Evolutionary conservation across 108 stramenopile genomes (phyloP).

Genomic region (Cyclotella cryptica): DNA sequence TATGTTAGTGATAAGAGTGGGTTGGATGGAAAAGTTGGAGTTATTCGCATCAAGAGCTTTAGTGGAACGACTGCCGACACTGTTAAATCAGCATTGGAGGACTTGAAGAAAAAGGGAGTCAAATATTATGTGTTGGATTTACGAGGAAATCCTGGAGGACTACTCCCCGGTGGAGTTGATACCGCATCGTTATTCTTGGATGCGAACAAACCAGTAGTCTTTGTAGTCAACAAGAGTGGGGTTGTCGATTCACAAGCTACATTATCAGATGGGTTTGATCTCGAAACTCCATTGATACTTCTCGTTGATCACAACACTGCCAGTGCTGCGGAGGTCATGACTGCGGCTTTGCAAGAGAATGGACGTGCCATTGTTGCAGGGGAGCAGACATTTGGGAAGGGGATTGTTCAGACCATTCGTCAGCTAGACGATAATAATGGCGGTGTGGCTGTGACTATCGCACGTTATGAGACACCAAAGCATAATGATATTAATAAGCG

Average conservation of each 20-base stretch:
- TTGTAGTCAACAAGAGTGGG: slow-evolving; percentile 85
- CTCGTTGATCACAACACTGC: slow-evolving; percentile 90
- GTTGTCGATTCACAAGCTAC: slow-evolving; percentile 75
- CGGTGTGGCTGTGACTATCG: slow-evolving; percentile 89
- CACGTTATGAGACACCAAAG: slow-evolving; percentile 88
- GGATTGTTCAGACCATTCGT: slow-evolving; percentile 90
- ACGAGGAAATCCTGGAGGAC: slow-evolving; percentile 94
- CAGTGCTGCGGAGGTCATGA: slow-evolving; percentile 90
- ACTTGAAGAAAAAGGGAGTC: slow-evolving; percentile 85
- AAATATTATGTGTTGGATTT: slow-evolving; percentile 85
- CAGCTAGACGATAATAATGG: slow-evolving; percentile 73
- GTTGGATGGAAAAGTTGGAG: slow-evolving; percentile 68
- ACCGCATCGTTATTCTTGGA: slow-evolving; percentile 92
- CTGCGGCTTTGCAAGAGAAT: slow-evolving; percentile 90
- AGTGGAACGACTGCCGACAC: slow-evolving; percentile 85
- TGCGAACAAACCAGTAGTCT: slow-evolving; percentile 79
- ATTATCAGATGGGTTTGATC: slow-evolving; percentile 68
- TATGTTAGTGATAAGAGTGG: slow-evolving; percentile 61
- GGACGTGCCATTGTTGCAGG: slow-evolving; percentile 76
- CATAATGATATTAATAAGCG: slow-evolving; percentile 87
- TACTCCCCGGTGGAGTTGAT: slow-evolving; percentile 95
- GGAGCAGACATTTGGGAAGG: slow-evolving; percentile 92
- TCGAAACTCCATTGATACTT: slow-evolving; percentile 71
- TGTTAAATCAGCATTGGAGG: slow-evolving; percentile 71
- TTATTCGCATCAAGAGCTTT: slow-evolving; percentile 90